Conservation (phyloP, 163 green algal genomes). For the Chlamydomonas reinhardtii region DNA sequence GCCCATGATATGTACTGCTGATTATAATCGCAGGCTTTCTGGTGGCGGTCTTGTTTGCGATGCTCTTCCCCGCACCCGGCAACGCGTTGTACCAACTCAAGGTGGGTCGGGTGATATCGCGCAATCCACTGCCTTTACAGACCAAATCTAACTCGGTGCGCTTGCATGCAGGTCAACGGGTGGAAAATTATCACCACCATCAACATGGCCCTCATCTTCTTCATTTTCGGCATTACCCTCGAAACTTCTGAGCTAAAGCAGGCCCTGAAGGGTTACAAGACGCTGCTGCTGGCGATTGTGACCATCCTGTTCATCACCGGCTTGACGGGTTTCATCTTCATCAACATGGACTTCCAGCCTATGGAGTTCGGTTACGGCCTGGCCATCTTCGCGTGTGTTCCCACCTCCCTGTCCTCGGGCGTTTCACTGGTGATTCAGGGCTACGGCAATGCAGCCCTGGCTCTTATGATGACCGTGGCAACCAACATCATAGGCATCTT, state of each 20-base stretch:
- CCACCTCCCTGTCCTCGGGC: constrained; percentile 81
- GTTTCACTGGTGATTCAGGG: constrained; percentile 76
- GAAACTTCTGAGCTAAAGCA: constrained; percentile 71
- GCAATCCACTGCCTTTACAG: not conserved
- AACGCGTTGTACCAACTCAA: constrained; percentile 53
- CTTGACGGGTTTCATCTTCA: constrained; percentile 71
- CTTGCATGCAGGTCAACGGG: constrained; percentile 21
- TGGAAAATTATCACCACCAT: constrained; percentile 72
- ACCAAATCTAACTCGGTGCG: not conserved
- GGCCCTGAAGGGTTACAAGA: constrained; percentile 63
- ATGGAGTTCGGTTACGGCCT: constrained; percentile 80
- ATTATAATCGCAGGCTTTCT: constrained; percentile 58
- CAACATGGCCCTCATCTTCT: constrained; percentile 75
- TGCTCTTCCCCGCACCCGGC: constrained; percentile 57
- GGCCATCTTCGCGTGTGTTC: constrained; percentile 85
- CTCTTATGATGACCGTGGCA: constrained; percentile 80
- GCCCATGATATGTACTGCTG: not conserved
- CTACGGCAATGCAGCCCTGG: constrained; percentile 82
- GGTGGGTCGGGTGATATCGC: constrained; percentile 17
- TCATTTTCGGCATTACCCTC: constrained; percentile 78
- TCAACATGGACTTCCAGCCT: constrained; percentile 71
- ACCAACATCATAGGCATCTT: constrained; percentile 86
- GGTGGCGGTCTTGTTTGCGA: constrained; percentile 58
- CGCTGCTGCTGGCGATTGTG: constrained; percentile 61
- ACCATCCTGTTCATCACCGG: constrained; percentile 75